Conservation (phyloP, 2,329 filamentous ascomycete genomes). For the Nemania serpens region DNA sequence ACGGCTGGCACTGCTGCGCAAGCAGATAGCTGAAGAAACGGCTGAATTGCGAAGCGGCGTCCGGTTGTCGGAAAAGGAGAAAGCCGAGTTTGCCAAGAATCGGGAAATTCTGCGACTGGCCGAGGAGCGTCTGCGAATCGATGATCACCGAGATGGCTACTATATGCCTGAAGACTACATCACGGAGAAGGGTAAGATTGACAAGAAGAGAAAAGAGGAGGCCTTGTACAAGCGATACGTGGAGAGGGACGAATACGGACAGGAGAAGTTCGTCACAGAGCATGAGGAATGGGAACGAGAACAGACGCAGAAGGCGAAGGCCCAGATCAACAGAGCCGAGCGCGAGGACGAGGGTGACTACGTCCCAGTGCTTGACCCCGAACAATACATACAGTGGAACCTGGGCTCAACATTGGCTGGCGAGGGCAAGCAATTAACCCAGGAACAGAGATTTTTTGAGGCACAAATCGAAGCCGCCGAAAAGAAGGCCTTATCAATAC, state of each 20-base stretch:
- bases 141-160: constrained; percentile 92
- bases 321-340: constrained; percentile 77
- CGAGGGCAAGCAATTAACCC: constrained; percentile 71
- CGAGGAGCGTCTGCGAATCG: constrained; percentile 83
- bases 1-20: constrained; percentile 80
- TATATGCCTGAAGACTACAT: constrained; percentile 94
- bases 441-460: constrained; percentile 78
- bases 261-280: constrained; percentile 89
- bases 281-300: constrained; percentile 96
- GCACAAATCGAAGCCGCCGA: constrained; percentile 87
- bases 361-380: constrained; percentile 89
- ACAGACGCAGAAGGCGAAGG: constrained; percentile 84
- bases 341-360: constrained; percentile 82
- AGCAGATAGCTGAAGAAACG: constrained; percentile 88
- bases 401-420: constrained; percentile 74
- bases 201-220: constrained; percentile 84
- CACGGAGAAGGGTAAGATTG: constrained; percentile 88
- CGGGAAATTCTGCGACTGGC: constrained; percentile 79
- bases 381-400: constrained; percentile 84
- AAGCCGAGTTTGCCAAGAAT: constrained; percentile 87
- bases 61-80: constrained; percentile 76
- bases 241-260: constrained; percentile 82
- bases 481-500: constrained; percentile 83
- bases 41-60: constrained; percentile 79
- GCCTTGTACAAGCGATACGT: constrained; percentile 90